Percentiles rank a stretch among this genome's conserved stretches.
Evolutionary conservation across 2,329 filamentous ascomycete genomes (phyloP).

Genomic region (Blastomyces emzantsi): DNA sequence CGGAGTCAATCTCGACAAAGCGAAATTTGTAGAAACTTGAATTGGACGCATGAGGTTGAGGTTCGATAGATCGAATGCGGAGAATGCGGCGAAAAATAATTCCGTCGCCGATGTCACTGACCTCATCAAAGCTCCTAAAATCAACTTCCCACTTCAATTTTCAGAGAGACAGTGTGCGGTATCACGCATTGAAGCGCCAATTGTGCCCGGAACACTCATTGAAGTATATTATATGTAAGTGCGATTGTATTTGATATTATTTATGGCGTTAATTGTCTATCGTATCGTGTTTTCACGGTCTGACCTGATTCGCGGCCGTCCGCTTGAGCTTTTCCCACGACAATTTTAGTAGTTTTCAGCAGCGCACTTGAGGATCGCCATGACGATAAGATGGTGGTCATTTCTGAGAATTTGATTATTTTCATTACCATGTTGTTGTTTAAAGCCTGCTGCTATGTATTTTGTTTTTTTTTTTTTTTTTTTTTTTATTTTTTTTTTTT

Average conservation of each 20-base stretch:
- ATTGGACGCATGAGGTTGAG: not conserved
- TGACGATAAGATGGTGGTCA: not conserved
- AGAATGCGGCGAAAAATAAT: not conserved
- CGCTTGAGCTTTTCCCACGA: no score
- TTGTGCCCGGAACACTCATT: not conserved
- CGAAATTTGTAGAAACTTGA: not conserved
- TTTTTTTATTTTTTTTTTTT: not conserved
- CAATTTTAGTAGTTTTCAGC: not conserved
- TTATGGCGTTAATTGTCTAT: not conserved
- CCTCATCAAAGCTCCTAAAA: not conserved
- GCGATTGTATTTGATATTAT: not conserved
- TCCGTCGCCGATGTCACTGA: constrained; percentile 1
- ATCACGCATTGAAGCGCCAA: not conserved
- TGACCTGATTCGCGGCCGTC: not conserved
- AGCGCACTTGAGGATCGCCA: not conserved
- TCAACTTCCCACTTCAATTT: not conserved
- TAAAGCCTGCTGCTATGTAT: not conserved
- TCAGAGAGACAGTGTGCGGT: not conserved
- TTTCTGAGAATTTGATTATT: not conserved
- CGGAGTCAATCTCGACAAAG: not conserved
- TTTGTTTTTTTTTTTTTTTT: not conserved
- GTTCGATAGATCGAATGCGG: no score
- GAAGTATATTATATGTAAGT: not conserved
- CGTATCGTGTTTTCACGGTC: not conserved
- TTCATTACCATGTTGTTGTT: not conserved